Conservation (phyloP, 176 grass and related monocot species). For the Rhynchospora tenuis region DNA sequence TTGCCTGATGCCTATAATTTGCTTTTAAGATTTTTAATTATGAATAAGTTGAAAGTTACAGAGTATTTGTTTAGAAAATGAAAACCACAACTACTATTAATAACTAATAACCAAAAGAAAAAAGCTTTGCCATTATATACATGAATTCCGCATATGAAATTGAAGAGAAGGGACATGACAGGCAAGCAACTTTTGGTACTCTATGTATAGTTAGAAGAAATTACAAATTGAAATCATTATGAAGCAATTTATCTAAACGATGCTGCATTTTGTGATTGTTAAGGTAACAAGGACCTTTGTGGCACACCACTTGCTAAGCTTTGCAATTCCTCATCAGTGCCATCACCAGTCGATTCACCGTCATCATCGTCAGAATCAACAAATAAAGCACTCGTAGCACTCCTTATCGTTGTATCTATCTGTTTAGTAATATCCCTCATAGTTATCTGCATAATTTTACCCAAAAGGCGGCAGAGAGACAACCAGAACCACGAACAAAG, state of each 20-base stretch:
- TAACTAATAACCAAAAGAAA: no score
- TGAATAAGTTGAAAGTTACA: not conserved
- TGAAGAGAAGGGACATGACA: not conserved
- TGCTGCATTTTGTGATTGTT: slow-evolving; percentile 1
- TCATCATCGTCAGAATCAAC: not conserved
- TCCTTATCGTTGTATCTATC: slow-evolving; percentile 41
- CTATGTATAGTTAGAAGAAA: not conserved
- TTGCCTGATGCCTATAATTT: slow-evolving; percentile 1
- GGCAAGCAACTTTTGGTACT: not conserved
- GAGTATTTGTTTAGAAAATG: no score
- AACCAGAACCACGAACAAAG: not conserved
- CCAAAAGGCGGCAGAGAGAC: slow-evolving; percentile 19
- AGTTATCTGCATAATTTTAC: slow-evolving; percentile 23
- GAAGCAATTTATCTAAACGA: not conserved
- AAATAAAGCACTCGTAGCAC: slow-evolving; percentile 39
- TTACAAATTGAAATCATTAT: not conserved
- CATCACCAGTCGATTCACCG: not conserved
- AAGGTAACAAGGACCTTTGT: slow-evolving; percentile 66
- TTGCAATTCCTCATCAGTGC: slow-evolving; percentile 18
- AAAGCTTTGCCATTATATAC: not conserved
- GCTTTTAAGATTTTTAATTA: not conserved
- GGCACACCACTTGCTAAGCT: slow-evolving; percentile 20
- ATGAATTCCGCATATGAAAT: not conserved
- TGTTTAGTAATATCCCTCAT: slow-evolving; percentile 24
- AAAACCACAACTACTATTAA: no score